These are phyloP conservation scores for Trametes hirsuta DNA, from an alignment of 1,284 basidiomycete species.

Conservation along the genomic window DNA sequence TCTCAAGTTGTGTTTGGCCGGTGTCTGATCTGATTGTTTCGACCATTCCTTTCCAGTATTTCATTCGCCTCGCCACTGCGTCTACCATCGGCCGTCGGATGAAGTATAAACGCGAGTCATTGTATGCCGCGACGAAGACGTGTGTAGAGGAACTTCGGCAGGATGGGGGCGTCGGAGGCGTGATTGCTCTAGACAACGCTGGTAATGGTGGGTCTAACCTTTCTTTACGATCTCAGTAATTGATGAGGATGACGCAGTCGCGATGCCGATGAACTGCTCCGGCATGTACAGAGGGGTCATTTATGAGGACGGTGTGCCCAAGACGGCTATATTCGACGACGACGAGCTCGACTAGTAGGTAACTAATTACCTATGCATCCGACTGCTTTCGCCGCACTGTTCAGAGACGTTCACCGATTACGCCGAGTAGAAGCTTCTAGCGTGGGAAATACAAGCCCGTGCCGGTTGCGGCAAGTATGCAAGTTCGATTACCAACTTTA, in stretches of 20 bases:
- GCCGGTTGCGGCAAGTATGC: not conserved
- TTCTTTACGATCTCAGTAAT: not conserved
- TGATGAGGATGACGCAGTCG: constrained; percentile 44
- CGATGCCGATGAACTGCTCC: constrained; percentile 70
- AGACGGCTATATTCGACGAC: constrained; percentile 78
- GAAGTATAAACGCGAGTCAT: constrained; percentile 58
- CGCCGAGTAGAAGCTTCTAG: not conserved
- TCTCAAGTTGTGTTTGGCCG: not conserved
- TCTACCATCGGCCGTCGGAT: constrained; percentile 70
- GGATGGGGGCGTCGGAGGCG: constrained; percentile 67
- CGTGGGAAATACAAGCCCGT: not conserved
- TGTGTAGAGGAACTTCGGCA: constrained; percentile 57
- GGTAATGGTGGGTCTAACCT: constrained; percentile 32
- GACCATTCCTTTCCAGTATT: constrained; percentile 54
- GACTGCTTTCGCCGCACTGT: too few relatives aligned
- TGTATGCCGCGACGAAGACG: constrained; percentile 55
- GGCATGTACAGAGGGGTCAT: constrained; percentile 86
- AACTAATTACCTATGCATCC: not conserved
- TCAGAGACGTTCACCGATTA: not conserved
- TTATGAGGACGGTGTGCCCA: constrained; percentile 62
- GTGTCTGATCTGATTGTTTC: not conserved
- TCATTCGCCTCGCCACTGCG: constrained; percentile 72
- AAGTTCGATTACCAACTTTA: not conserved
- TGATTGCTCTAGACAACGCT: constrained; percentile 64
- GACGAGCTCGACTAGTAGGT: constrained; percentile 49